Evolutionary conservation across 1,284 basidiomycete species (phyloP), one percentile per base, ranked within the genome.

Genomic region (Pholiota adiposa): DNA sequence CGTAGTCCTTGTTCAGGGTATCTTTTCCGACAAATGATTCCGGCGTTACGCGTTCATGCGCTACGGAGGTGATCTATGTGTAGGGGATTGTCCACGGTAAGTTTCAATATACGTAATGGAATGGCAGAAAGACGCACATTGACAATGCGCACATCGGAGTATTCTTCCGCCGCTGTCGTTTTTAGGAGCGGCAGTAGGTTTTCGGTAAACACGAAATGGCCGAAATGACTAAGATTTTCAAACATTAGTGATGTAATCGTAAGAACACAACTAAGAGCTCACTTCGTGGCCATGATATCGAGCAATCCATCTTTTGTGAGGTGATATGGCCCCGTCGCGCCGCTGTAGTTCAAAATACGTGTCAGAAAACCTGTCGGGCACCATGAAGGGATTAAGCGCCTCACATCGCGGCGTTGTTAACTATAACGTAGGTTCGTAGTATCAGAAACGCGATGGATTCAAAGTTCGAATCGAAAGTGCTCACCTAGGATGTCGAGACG

Each of bases 141-240:
- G 7, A 85, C 73, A 12, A 86, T 73, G 8, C 84, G 80, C 29
- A 86, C 83, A 60, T 86, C 85, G 0, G 80, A 72, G 23, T 70
- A 69, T 9, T 74, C 70, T 56, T 77, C 67, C 14, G 73, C 65
- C 0, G 81, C 77, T 0, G 84, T 84, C 40, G 70, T 63, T 50
- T 73, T 76, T 25, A 86, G 67, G 14, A 85, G 59, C 1, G 83
- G 81, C 14, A 84, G 73, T 5, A 85, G 71, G 1, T 77, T 74
- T n/a, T 73, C 70, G 0, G 82, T 83, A 60, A 85, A 77, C 3
- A 79, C 76, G 58, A 79, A 82, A 1, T 75, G 78, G 7, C 80
- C 75, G 36, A 85, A 70, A 54, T 79, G 76, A 56, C 84, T 85
- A 12, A 21, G 18, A 46, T 51, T 46, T 31, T 9, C 16, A 33